Evolutionary conservation across 225 moss, liverwort and hornwort species (phyloP), one percentile per base, ranked within the genome.

Genomic region (Climacium dendroides): DNA sequence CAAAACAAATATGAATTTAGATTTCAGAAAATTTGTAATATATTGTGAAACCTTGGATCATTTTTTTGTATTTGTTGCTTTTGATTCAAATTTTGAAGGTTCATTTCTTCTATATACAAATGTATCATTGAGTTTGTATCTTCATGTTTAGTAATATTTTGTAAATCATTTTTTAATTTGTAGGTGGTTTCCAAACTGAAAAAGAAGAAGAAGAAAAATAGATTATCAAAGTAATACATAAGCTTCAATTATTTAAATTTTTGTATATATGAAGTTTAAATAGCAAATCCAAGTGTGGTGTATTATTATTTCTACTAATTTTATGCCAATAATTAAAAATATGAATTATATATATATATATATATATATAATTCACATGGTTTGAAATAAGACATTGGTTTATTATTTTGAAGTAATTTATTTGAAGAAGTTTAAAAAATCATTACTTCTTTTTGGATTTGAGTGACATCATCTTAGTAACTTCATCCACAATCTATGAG

Each of bases 371-470:
- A 35, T 2, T 58, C 8, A 29, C 41, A 12, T 41, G 2, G 7
- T 43, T 60, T 60, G 4, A 10, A 41, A 15, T 15, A 60, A 79
- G 5, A 5, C 5, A 64, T 59, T 81, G 30, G 19, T 81, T 34
- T 35, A 12, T 4, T 53, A 53, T n/a, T 52, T 82, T 66, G 5
- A 17, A 82, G 19, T 52, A 50, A 16, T 41, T 11, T 41, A 47
- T 32, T 37, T 14, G 20, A 5, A 37, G 19, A 54, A 22, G 15
- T 58, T 19, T 16, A 5, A 1, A 7, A 48, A 53, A 10, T 26
- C 5, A 37, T 62, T 91, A 91, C 91, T 77, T 64, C 34, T 65
- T 13, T 84, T 80, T 72, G 30, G 83, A 61, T 70, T 86, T n/a
- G 43, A 3, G 3, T 65, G 83, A 70, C 85, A 87, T 76, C 3